phyloP scores from a whole-genome alignment of 805 yeast genomes.

The Saccharomycopsis microspora region DNA sequence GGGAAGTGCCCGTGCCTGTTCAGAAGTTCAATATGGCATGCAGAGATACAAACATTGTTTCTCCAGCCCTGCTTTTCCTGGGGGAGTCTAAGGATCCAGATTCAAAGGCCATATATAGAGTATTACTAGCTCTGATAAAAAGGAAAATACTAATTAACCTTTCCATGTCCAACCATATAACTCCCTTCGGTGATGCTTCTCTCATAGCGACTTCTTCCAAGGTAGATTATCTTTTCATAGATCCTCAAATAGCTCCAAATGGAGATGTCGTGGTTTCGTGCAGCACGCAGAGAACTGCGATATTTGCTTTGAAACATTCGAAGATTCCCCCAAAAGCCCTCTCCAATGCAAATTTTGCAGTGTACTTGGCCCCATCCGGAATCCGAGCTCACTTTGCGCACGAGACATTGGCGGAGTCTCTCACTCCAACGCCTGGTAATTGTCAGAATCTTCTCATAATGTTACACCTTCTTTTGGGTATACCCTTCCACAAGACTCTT shows the following conservation, averaged over 20 bases:
- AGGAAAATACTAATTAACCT: slow-evolving; percentile 27
- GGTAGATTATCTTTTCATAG: slow-evolving; percentile 28
- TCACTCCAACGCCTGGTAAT: slow-evolving; percentile 18
- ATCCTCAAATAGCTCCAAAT: slow-evolving; percentile 35
- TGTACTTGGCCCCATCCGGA: slow-evolving; percentile 46
- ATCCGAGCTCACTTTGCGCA: slow-evolving; percentile 35
- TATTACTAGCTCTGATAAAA: slow-evolving; percentile 22
- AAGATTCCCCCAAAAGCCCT: slow-evolving; percentile 2
- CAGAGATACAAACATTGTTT: slow-evolving; percentile 15
- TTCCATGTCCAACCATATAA: slow-evolving; percentile 24
- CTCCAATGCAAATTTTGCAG: slow-evolving; percentile 25
- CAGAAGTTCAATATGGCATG: slow-evolving; percentile 16
- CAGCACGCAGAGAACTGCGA: slow-evolving; percentile 22
- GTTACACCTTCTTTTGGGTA: slow-evolving; percentile 16
- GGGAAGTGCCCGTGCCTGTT: slow-evolving; percentile 24
- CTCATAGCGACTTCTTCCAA: slow-evolving; percentile 10
- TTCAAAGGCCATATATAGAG: slow-evolving; percentile 4
- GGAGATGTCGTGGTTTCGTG: slow-evolving; percentile 32
- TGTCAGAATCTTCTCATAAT: slow-evolving; percentile 14
- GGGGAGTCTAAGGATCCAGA: slow-evolving; percentile 7
- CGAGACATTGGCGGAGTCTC: slow-evolving; percentile 24
- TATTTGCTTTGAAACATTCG: slow-evolving; percentile 24
- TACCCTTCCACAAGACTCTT: slow-evolving; percentile 16
- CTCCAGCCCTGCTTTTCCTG: slow-evolving; percentile 17
- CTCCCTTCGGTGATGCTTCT: slow-evolving; percentile 39